These are phyloP conservation scores for Leptomonas pyrrhocoris DNA, from an alignment of 208 protist species.

Conservation along the genomic window DNA sequence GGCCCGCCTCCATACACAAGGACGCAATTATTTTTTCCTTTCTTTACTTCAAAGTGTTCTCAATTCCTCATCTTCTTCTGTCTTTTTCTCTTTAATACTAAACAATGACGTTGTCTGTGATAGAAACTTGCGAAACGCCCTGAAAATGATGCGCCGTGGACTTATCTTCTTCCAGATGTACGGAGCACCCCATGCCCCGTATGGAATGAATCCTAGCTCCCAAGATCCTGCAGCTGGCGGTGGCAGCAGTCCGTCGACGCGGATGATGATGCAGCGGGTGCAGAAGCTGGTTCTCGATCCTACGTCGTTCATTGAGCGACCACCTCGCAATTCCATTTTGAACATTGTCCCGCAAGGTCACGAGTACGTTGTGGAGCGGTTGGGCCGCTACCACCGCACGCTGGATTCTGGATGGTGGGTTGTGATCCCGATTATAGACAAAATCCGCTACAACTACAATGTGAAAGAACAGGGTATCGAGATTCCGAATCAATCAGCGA, in stretches of 20 bases:
- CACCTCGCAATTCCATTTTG: conserved; percentile 80
- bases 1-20: no score
- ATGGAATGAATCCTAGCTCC: conserved; percentile 15
- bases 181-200: conserved; percentile 10
- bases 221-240: conserved; percentile 21
- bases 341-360: conserved; percentile 95
- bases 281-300: conserved; percentile 53
- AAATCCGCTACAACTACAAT: conserved; percentile 94
- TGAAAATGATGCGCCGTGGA: conserved; percentile 32
- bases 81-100: background rate
- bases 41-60: background rate
- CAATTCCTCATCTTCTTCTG: conserved; percentile 2
- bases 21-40: no score
- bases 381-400: conserved; percentile 92
- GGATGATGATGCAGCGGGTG: conserved; percentile 45
- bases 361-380: conserved; percentile 94
- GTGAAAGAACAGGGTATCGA: conserved; percentile 93
- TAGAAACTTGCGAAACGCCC: background rate
- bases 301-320: conserved; percentile 59
- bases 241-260: conserved; percentile 4
- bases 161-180: conserved; percentile 26
- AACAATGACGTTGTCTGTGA: background rate
- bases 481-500: conserved; percentile 93
- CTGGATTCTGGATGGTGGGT: conserved; percentile 92
- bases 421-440: conserved; percentile 93